Percentiles rank a stretch among this genome's conserved stretches.
These are phyloP conservation scores for Lanmaoa pseudosensibilis DNA, from an alignment of 768 basidiomycete species.

Conservation along the genomic window DNA sequence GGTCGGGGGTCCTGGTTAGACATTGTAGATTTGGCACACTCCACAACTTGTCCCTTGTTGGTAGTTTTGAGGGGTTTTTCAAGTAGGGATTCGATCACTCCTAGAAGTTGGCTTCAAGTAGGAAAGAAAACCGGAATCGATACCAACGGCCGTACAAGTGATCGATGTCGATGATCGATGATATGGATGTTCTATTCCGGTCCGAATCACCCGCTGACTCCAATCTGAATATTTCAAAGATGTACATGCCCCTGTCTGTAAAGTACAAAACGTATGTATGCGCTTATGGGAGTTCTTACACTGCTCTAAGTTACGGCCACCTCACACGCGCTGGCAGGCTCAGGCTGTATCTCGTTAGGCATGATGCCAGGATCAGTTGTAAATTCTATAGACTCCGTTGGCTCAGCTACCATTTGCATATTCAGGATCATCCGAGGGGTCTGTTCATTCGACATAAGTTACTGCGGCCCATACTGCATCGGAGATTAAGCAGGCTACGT, in stretches of 20 bases:
- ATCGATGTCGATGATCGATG: no score
- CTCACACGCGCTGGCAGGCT: neutral
- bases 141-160: neutral
- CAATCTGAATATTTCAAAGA: neutral
- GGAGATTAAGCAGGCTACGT: neutral
- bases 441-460: slow-evolving; percentile 3
- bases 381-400: slow-evolving; percentile 8
- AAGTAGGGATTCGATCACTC: neutral
- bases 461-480: neutral
- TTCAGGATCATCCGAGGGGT: slow-evolving; percentile 24
- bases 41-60: no score
- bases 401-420: slow-evolving; percentile 14
- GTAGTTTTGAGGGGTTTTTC: neutral
- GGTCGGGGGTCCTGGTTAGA: neutral
- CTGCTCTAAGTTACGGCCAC: neutral
- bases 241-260: neutral
- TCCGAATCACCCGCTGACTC: no score
- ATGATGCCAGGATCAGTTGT: slow-evolving; percentile 4
- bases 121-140: neutral
- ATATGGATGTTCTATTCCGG: neutral
- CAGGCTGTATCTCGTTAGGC: neutral
- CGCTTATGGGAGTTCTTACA: no score
- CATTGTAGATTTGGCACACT: neutral
- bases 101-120: neutral
- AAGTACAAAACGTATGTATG: neutral